Conservation (phyloP, 495 filamentous ascomycete genomes). For the Hamigera avellanea region DNA sequence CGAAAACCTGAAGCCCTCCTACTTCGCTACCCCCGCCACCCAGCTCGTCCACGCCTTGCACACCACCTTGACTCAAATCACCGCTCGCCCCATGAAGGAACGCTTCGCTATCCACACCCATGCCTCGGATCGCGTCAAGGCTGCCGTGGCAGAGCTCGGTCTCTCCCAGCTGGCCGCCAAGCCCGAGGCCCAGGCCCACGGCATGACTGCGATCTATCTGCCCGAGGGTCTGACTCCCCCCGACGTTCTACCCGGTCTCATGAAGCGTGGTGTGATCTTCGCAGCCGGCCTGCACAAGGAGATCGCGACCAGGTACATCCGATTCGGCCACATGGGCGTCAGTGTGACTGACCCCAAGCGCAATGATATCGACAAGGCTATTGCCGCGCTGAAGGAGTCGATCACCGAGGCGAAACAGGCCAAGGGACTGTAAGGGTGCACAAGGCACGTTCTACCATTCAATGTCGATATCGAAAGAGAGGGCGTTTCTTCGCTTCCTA, state of each 20-base stretch:
- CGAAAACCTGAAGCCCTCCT: constrained; percentile 90
- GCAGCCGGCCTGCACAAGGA: constrained; percentile 91
- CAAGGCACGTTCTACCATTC: too few species aligned
- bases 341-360: constrained; percentile 50
- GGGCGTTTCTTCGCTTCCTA: too few species aligned
- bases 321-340: constrained; percentile 93
- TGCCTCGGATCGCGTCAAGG: constrained; percentile 73
- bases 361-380: constrained; percentile 69
- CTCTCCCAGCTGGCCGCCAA: constrained; percentile 75
- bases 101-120: constrained; percentile 69
- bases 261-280: constrained; percentile 87
- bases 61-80: constrained; percentile 82
- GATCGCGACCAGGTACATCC: constrained; percentile 58
- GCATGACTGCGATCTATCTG: constrained; percentile 95
- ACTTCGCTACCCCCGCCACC: constrained; percentile 93
- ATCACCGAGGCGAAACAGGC: constrained; percentile 55
- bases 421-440: constrained; percentile 27
- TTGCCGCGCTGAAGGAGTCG: constrained; percentile 62
- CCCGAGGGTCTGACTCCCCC: constrained; percentile 70
- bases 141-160: constrained; percentile 63
- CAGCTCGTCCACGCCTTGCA: constrained; percentile 91
- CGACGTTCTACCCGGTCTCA: constrained; percentile 72
- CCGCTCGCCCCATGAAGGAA: constrained; percentile 61
- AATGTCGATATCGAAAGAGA: too few species aligned
- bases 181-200: constrained; percentile 84